A percentile compares a stretch with the other conserved stretches of the same genome.
phyloP scores from a whole-genome alignment of 306 rosid genomes.

The Lithocarpus polystachyus region DNA sequence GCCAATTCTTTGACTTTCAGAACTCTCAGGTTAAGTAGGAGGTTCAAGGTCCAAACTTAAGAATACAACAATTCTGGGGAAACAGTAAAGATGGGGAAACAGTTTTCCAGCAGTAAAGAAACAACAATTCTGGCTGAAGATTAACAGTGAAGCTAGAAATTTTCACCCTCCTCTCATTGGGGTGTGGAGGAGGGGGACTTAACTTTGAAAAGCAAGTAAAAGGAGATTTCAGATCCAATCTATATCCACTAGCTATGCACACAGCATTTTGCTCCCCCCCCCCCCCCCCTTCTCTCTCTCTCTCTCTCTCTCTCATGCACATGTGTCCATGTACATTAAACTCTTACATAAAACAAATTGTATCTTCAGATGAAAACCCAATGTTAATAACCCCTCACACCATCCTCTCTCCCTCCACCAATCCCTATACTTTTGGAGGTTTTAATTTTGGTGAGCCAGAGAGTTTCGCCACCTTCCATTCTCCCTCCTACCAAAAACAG shows the following conservation, averaged over 20 bases:
- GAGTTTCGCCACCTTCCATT: too few relatives aligned
- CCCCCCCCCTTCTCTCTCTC: not conserved
- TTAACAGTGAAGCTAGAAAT: not conserved
- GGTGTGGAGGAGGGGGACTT: too few relatives aligned
- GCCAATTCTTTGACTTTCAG: not conserved
- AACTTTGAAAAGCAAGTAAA: not conserved
- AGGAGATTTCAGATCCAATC: not conserved
- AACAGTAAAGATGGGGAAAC: not conserved
- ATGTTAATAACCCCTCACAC: too few relatives aligned
- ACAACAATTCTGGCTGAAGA: too few relatives aligned
- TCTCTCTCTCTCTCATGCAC: not conserved
- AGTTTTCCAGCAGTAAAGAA: not conserved
- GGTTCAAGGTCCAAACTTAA: not conserved
- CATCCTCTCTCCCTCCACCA: too few relatives aligned
- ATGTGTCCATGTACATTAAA: too few relatives aligned
- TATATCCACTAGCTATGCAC: not conserved
- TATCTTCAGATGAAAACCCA: too few relatives aligned
- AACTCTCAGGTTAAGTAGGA: not conserved
- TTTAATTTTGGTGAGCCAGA: too few relatives aligned
- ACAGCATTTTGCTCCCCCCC: not conserved
- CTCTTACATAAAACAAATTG: too few relatives aligned
- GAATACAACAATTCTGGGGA: not conserved
- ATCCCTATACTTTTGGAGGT: too few relatives aligned
- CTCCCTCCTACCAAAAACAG: not conserved
- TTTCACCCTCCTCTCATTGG: not conserved